Percentiles rank a stretch among this genome's conserved stretches.
phyloP scores from a whole-genome alignment of 1,284 basidiomycete species.

The Puccinia novopanici region DNA sequence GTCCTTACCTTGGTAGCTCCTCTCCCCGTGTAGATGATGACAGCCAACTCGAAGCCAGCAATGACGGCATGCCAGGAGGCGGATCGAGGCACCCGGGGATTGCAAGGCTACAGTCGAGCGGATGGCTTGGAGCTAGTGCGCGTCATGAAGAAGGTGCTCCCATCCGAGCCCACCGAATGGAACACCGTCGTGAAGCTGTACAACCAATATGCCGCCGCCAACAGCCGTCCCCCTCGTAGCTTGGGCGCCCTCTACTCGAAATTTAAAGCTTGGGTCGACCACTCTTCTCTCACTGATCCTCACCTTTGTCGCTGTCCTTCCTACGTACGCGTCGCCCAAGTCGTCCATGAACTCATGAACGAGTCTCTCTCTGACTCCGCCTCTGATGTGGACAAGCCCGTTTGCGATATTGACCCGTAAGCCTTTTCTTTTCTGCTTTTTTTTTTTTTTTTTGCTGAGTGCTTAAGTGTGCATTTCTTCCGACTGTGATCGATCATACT shows the following conservation, averaged over 20 bases:
- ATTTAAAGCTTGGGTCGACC: not conserved
- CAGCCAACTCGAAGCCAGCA: not conserved
- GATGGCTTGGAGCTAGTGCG: not conserved
- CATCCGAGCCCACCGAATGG: not conserved
- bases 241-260: not conserved
- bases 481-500: too few species aligned
- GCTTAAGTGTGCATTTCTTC: too few species aligned
- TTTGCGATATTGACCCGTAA: too few species aligned
- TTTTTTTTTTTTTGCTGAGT: too few species aligned
- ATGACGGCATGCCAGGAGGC: not conserved
- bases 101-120: not conserved
- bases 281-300: not conserved
- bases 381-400: too few species aligned
- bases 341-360: too few species aligned
- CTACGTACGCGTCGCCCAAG: not conserved
- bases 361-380: too few species aligned
- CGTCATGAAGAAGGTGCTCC: not conserved
- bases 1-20: too few species aligned
- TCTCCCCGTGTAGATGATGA: too few species aligned
- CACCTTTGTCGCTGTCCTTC: not conserved
- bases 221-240: not conserved
- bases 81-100: not conserved
- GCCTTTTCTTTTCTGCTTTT: too few species aligned
- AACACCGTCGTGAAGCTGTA: not conserved
- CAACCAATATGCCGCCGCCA: not conserved